Percentiles rank a stretch among this genome's conserved stretches.
phyloP scores from a whole-genome alignment of 1,139 yeast genomes.

The Pichia cactophila region DNA sequence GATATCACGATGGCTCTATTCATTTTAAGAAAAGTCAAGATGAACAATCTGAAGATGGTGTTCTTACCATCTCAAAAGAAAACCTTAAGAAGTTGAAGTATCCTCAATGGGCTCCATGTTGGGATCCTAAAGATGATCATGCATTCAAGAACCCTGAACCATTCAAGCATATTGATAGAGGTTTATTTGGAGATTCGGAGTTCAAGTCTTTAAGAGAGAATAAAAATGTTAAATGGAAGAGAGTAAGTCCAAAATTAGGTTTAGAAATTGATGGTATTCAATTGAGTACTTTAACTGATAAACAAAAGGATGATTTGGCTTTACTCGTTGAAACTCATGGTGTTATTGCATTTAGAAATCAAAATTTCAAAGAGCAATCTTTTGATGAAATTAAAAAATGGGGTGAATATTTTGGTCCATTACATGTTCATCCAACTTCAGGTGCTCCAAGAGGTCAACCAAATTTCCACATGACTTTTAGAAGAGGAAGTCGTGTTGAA shows the following conservation, averaged over 20 bases:
- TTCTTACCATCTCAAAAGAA: slow-evolving; percentile 9
- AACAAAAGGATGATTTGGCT: slow-evolving; percentile 56
- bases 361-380: slow-evolving; percentile 51
- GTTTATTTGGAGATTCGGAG: slow-evolving; percentile 48
- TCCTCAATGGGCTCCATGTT: slow-evolving; percentile 33
- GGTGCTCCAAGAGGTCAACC: slow-evolving; percentile 54
- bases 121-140: slow-evolving; percentile 33
- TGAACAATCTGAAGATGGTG: slow-evolving; percentile 9
- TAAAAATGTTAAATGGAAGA: slow-evolving; percentile 23
- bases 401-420: slow-evolving; percentile 58
- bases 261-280: slow-evolving; percentile 52
- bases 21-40: slow-evolving; percentile 29
- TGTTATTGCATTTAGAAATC: slow-evolving; percentile 57
- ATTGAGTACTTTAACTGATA: slow-evolving; percentile 41
- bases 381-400: slow-evolving; percentile 44
- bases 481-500: slow-evolving; percentile 37
- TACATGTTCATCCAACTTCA: slow-evolving; percentile 66
- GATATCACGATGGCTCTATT: slow-evolving; percentile 18
- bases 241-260: slow-evolving; percentile 48
- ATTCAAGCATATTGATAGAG: slow-evolving; percentile 47
- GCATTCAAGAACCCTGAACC: slow-evolving; percentile 29
- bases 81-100: slow-evolving; percentile 10
- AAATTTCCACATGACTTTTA: slow-evolving; percentile 54
- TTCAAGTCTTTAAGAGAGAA: slow-evolving; percentile 45
- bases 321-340: slow-evolving; percentile 32